These are phyloP conservation scores for Lentinus brumalis DNA, from an alignment of 768 basidiomycete genomes.

Conservation along the genomic window DNA sequence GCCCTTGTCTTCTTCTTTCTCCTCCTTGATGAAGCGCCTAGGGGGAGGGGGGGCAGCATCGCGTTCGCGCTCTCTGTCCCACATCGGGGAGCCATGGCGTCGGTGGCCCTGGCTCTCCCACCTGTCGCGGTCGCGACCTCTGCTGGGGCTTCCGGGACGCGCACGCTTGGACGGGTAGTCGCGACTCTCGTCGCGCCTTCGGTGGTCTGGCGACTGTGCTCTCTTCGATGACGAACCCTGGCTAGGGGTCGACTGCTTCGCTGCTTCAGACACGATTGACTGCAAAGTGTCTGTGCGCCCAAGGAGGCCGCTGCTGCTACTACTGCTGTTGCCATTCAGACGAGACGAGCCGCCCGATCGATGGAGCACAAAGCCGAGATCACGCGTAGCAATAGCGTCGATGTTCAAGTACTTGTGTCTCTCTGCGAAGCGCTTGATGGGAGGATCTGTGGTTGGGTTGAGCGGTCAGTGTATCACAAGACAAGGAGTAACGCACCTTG, in stretches of 20 bases:
- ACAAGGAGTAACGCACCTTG: slow-evolving; percentile 54
- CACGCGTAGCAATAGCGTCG: slow-evolving; percentile 86
- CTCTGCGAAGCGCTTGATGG: slow-evolving; percentile 90
- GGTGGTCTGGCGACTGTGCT: slow-evolving; percentile 37
- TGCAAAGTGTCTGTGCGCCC: slow-evolving; percentile 40
- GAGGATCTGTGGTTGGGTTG: slow-evolving; percentile 61
- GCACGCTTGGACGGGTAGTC: slow-evolving; percentile 47
- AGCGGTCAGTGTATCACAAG: background rate
- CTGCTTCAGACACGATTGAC: slow-evolving; percentile 26
- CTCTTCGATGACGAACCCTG: slow-evolving; percentile 33
- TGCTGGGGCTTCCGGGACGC: slow-evolving; percentile 47
- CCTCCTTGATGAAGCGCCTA: slow-evolving; percentile 36
- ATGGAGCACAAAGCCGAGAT: slow-evolving; percentile 77
- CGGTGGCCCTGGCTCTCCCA: slow-evolving; percentile 37
- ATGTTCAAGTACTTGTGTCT: slow-evolving; percentile 80
- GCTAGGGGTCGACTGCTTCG: slow-evolving; percentile 19
- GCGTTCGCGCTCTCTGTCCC: slow-evolving; percentile 50
- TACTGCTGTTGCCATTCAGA: slow-evolving; percentile 20
- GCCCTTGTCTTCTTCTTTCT: slow-evolving; percentile 49
- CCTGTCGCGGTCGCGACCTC: slow-evolving; percentile 50
- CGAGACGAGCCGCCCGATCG: slow-evolving; percentile 23
- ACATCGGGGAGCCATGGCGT: slow-evolving; percentile 45
- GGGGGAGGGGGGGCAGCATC: slow-evolving; percentile 40
- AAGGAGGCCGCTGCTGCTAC: slow-evolving; percentile 21
- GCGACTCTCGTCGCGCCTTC: slow-evolving; percentile 46